Conservation (phyloP, 1,284 basidiomycete genomes). For the Rhodotorula sp. region DNA sequence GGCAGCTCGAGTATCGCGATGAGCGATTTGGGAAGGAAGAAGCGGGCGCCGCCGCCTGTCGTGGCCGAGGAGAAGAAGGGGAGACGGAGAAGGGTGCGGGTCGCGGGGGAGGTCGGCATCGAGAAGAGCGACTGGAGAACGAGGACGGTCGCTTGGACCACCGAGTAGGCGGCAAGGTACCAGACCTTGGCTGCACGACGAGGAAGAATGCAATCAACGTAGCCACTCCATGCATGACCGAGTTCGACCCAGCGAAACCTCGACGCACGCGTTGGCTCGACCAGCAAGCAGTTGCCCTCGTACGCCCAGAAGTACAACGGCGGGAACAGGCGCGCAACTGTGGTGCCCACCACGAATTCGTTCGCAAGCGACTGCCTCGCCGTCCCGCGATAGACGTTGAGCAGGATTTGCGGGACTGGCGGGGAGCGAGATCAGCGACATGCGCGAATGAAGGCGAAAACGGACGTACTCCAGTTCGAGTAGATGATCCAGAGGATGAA, state of each 20-base stretch:
- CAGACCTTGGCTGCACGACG: slow-evolving; percentile 40
- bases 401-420: slow-evolving; percentile 47
- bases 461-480: slow-evolving; percentile 44
- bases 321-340: slow-evolving; percentile 45
- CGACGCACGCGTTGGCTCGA: slow-evolving; percentile 43
- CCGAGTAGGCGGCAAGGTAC: slow-evolving; percentile 42
- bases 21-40: slow-evolving; percentile 42
- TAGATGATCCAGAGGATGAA: slow-evolving; percentile 39
- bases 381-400: slow-evolving; percentile 44
- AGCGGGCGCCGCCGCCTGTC: slow-evolving; percentile 42
- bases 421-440: not conserved
- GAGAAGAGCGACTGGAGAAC: slow-evolving; percentile 38
- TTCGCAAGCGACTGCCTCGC: slow-evolving; percentile 40
- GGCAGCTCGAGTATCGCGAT: slow-evolving; percentile 25
- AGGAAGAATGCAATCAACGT: not conserved
- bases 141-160: slow-evolving; percentile 42
- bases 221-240: not conserved
- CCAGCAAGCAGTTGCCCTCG: slow-evolving; percentile 45
- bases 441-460: too few relatives aligned
- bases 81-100: slow-evolving; percentile 13
- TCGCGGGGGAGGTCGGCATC: slow-evolving; percentile 41
- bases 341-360: slow-evolving; percentile 46
- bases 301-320: slow-evolving; percentile 48
- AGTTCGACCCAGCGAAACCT: not conserved
- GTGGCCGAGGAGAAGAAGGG: slow-evolving; percentile 10